Evolutionary conservation across 257 asterid genomes (phyloP), one percentile per base, ranked within the genome.

Genomic region (Fraxinus anomala): DNA sequence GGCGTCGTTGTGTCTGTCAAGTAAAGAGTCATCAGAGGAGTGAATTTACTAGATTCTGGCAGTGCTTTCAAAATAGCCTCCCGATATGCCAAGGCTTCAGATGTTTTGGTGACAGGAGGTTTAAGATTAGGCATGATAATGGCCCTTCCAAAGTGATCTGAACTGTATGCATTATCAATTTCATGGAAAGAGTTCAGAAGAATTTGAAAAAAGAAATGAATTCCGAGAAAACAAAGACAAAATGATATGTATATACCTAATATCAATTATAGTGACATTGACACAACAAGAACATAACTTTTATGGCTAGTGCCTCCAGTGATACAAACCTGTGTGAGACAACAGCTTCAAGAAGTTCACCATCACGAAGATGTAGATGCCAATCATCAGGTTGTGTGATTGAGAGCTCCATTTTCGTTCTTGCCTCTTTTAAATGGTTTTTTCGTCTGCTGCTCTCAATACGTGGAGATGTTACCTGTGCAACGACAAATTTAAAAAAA

Each of bases 351-450:
- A 95, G 99, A 84, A 93, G 91, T 68, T 91, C 91, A 34, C 98
- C 96, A 77, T 95, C 99, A 77, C 98, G 98, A 69, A 95, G 97
- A 92, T 95, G 99, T 86, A 95, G 99, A 87, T 93, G 99, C 99
- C 98, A 95, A 84, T 95, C 99, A 88, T 95, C 99, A 42, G 99
- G 98, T 28, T 85, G 92, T 16, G 93, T 84, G 67, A 93, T 87
- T 28, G 98, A 84, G 76, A 92, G 88, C 89, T 89, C 93, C 99
- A 94, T 87, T 67, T 80, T 89, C 12, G 67, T 49, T 56, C 84
- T 73, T 73, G 78, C 83, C 68, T 76, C 73, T 80, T 88, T 77
- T 67, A 81, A 63, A 76, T 83, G 80, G 63, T 47, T 82, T 66
- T 79, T 42, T 75, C 76, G 74, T 80, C 83, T 84, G 37, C 75